A percentile compares a stretch with the other conserved stretches of the same genome.
Evolutionary conservation across 257 asterid genomes (phyloP).

Genomic region (Jacaranda mimosifolia): DNA sequence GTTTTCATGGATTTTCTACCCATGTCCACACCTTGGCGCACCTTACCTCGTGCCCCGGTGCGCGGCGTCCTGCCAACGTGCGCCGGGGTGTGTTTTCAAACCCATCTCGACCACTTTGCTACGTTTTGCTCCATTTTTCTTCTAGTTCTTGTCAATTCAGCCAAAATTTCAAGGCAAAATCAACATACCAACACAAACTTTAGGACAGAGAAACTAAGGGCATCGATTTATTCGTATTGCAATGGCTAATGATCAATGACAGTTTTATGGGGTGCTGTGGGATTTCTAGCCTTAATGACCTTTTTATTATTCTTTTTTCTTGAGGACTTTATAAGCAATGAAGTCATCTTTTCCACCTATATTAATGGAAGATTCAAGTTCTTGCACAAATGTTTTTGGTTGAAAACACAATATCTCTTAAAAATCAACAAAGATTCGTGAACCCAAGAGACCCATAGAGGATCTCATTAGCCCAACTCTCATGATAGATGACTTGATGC

Average conservation of each 20-base stretch:
- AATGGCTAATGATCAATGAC: constrained; percentile 4
- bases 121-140: no score
- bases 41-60: no score
- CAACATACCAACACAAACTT: constrained; percentile 34
- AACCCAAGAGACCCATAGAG: constrained; percentile 42
- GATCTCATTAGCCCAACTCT: constrained; percentile 35
- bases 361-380: constrained; percentile 45
- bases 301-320: constrained; percentile 36
- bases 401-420: constrained; percentile 36
- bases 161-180: no score
- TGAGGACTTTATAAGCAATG: constrained; percentile 26
- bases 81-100: no score
- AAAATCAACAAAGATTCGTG: constrained; percentile 42
- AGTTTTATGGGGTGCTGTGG: background rate
- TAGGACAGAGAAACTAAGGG: constrained; percentile 18
- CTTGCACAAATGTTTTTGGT: constrained; percentile 46
- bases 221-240: constrained; percentile 25
- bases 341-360: constrained; percentile 33
- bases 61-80: no score
- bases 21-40: no score
- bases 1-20: no score
- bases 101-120: no score
- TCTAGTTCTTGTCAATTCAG: no score
- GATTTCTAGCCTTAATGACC: constrained; percentile 18
- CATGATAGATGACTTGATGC: constrained; percentile 36